A percentile compares a stretch with the other conserved stretches of the same genome.
These are phyloP conservation scores for Coemansia sp. DNA, from an alignment of 192 early-diverging fungal genomes.

Conservation along the genomic window DNA sequence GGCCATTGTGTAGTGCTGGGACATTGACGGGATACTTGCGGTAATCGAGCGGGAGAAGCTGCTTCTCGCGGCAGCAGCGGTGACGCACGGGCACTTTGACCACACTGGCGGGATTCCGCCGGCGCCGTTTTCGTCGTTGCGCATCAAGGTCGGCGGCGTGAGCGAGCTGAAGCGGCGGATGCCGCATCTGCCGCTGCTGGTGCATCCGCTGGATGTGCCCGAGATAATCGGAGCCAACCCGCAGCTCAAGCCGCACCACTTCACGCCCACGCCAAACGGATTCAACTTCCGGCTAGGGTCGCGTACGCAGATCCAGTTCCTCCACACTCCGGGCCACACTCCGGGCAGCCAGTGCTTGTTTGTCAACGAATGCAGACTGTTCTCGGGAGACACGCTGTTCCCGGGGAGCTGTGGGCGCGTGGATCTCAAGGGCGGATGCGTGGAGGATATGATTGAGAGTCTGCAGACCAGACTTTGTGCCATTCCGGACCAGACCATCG, in stretches of 20 bases:
- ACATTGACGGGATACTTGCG: conserved; percentile 78
- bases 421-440: conserved; percentile 78
- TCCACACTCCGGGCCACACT: conserved; percentile 95
- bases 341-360: conserved; percentile 82
- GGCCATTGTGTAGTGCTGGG: conserved; percentile 67
- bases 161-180: conserved; percentile 69
- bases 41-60: conserved; percentile 60
- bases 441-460: conserved; percentile 67
- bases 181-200: conserved; percentile 72
- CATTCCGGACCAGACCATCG: conserved; percentile 65
- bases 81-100: conserved; percentile 89
- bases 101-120: conserved; percentile 85
- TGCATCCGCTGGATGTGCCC: conserved; percentile 76
- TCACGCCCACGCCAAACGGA: conserved; percentile 64
- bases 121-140: conserved; percentile 76
- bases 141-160: conserved; percentile 77
- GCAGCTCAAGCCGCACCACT: conserved; percentile 55
- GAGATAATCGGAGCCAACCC: conserved; percentile 70
- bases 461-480: conserved; percentile 61
- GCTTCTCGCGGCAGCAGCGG: conserved; percentile 68
- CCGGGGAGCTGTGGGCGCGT: conserved; percentile 75
- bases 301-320: conserved; percentile 62
- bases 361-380: conserved; percentile 70
- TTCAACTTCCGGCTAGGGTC: conserved; percentile 56
- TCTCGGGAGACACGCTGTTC: conserved; percentile 89